Evolutionary conservation across 164 flowering plant genomes (phyloP).

Genomic region (Buxus sempervirens): DNA sequence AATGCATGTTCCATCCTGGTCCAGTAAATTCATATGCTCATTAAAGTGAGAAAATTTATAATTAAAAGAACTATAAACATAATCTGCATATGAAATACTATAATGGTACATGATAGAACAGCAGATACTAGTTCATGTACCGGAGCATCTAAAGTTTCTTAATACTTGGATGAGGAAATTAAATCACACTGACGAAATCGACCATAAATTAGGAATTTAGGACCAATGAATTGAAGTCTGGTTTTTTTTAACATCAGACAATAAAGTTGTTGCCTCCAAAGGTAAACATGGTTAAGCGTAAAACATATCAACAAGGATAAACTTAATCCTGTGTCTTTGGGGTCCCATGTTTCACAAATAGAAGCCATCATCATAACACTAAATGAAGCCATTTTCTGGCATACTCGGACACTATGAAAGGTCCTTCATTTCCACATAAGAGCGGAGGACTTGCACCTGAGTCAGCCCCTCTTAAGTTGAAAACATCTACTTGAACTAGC

Average conservation of each 20-base stretch:
- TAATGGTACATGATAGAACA: neutral
- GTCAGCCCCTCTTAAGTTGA: neutral
- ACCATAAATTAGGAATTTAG: too few species aligned
- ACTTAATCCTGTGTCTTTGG: too few species aligned
- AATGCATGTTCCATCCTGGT: conserved; percentile 91
- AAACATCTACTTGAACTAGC: too few species aligned
- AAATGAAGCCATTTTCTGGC: neutral
- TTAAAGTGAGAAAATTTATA: neutral
- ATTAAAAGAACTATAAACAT: neutral
- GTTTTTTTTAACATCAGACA: too few species aligned
- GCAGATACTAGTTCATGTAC: neutral
- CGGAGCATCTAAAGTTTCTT: too few species aligned
- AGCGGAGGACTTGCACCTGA: neutral
- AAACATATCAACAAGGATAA: too few species aligned
- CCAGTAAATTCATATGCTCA: conserved; percentile 4
- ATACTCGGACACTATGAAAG: neutral
- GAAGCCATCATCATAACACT: too few species aligned
- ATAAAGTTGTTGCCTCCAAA: too few species aligned
- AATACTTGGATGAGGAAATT: neutral
- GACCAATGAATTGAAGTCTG: neutral
- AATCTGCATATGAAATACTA: neutral
- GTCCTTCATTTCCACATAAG: neutral
- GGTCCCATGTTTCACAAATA: too few species aligned
- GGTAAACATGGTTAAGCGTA: too few species aligned
- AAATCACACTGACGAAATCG: neutral